These are phyloP conservation scores for Xenosphaeropsis pyriputrescens DNA, from an alignment of 2,329 filamentous ascomycete genomes.

Conservation along the genomic window DNA sequence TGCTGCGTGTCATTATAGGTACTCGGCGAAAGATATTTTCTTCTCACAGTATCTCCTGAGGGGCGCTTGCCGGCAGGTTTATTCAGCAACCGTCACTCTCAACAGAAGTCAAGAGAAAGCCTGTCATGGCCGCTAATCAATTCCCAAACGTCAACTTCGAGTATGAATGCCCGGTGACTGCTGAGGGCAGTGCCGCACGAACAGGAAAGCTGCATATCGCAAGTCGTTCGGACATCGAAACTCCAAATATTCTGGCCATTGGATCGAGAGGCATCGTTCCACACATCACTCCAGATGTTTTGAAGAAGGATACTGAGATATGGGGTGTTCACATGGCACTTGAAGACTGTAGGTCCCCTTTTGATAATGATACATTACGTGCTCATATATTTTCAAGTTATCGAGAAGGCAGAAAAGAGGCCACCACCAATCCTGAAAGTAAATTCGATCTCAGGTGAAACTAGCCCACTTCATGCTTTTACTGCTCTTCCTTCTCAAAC, in stretches of 20 bases:
- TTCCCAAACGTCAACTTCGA: no score
- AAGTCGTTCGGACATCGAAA: slow-evolving; percentile 53
- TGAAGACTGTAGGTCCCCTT: slow-evolving; percentile 68
- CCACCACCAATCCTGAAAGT: slow-evolving; percentile 33
- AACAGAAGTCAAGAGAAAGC: no score
- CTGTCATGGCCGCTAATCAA: no score
- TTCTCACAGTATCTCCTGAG: no score
- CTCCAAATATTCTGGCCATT: slow-evolving; percentile 67
- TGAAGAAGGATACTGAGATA: slow-evolving; percentile 49
- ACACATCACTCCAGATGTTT: slow-evolving; percentile 77
- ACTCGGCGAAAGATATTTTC: no score
- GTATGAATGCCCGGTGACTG: no score
- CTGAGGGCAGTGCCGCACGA: slow-evolving; percentile 4
- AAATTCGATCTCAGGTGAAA: slow-evolving; percentile 12
- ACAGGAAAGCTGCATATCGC: slow-evolving; percentile 34
- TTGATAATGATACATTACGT: slow-evolving; percentile 3
- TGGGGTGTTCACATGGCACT: slow-evolving; percentile 65
- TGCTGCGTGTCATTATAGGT: no score
- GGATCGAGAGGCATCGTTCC: slow-evolving; percentile 76
- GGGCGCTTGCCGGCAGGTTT: no score
- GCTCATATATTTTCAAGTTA: slow-evolving; percentile 23
- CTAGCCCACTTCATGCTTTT: slow-evolving; percentile 54
- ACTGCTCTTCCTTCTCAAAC: slow-evolving; percentile 53
- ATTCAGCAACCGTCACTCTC: no score
- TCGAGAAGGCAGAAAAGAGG: slow-evolving; percentile 29